phyloP scores from a whole-genome alignment of 352 stramenopile species.

The Pythium sp. region DNA sequence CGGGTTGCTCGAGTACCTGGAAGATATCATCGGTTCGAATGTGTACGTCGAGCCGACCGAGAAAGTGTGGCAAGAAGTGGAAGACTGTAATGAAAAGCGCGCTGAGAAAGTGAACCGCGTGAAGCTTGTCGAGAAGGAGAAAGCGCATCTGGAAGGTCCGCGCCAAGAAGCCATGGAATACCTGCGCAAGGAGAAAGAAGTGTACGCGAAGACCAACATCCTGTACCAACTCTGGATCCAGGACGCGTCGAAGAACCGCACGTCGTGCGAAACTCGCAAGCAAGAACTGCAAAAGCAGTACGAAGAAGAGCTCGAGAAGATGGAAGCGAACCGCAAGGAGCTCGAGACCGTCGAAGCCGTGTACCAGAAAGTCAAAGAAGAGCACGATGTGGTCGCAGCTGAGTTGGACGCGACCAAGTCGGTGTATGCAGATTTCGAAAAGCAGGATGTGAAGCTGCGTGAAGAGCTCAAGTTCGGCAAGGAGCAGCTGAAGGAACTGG shows the following conservation, averaged over 20 bases:
- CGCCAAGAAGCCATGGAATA: constrained; percentile 95
- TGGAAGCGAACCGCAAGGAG: constrained; percentile 76
- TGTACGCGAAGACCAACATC: constrained; percentile 96
- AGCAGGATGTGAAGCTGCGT: constrained; percentile 96
- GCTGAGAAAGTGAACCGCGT: constrained; percentile 97
- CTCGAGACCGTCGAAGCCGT: constrained; percentile 81
- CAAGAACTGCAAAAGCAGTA: constrained; percentile 75
- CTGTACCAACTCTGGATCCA: constrained; percentile 95
- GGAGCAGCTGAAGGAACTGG: constrained; percentile 89
- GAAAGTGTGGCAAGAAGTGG: constrained; percentile 90
- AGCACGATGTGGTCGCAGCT: constrained; percentile 82
- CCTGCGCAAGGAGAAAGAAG: constrained; percentile 93
- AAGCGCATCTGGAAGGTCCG: constrained; percentile 91
- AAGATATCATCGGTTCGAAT: constrained; percentile 99
- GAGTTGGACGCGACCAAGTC: constrained; percentile 91
- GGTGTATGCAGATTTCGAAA: constrained; percentile 94
- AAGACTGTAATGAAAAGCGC: constrained; percentile 90
- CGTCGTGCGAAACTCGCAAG: constrained; percentile 58
- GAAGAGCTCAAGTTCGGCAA: constrained; percentile 98
- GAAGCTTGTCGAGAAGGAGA: constrained; percentile 98
- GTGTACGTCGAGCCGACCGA: constrained; percentile 97
- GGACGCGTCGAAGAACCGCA: constrained; percentile 75
- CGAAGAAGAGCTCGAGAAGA: constrained; percentile 62
- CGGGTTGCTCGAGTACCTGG: constrained; percentile 98
- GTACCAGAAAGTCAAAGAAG: constrained; percentile 72